Conservation (phyloP, 23 red algal genomes). For the Pyropia haitanensis region DNA sequence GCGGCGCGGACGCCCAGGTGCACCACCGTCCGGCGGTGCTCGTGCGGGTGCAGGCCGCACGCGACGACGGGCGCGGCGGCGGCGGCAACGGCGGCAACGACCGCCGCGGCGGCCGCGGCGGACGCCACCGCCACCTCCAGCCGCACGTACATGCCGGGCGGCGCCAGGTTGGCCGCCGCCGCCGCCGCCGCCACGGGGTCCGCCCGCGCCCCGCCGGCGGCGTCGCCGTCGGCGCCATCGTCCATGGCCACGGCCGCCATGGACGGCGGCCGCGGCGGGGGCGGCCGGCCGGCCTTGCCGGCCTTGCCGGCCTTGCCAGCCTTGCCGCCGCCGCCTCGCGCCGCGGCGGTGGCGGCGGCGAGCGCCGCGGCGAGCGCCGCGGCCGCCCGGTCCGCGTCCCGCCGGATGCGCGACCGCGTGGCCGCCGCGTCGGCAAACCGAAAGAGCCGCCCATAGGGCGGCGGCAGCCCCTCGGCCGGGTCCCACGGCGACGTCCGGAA, state of each 20-base stretch:
- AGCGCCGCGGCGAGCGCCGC: not conserved
- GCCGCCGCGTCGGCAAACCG: conserved; percentile 62
- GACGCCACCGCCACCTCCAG: conserved; percentile 27
- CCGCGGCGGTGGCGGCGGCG: conserved; percentile 8
- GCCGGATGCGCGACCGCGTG: conserved; percentile 6
- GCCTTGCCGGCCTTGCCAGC: conserved; percentile 8
- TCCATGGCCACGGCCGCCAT: not conserved
- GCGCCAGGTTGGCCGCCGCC: conserved; percentile 14
- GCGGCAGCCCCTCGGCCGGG: conserved; percentile 67
- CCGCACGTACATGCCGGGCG: conserved; percentile 14
- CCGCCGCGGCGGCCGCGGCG: not conserved
- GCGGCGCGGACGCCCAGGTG: conserved; percentile 72
- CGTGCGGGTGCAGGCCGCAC: conserved; percentile 64
- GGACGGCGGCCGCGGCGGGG: not conserved
- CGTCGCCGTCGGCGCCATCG: not conserved
- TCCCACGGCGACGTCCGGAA: conserved; percentile 83
- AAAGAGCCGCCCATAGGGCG: conserved; percentile 46
- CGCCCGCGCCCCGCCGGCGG: not conserved
- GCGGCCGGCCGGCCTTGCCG: conserved; percentile 2
- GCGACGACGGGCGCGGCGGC: conserved; percentile 25
- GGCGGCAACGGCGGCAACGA: conserved; percentile 4
- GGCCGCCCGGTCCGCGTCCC: not conserved
- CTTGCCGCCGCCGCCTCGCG: conserved; percentile 5
- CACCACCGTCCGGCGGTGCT: conserved; percentile 77
- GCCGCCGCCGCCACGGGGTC: conserved; percentile 12